Evolutionary conservation across 306 rosid genomes (phyloP).

Genomic region (Cucumis hystrix): DNA sequence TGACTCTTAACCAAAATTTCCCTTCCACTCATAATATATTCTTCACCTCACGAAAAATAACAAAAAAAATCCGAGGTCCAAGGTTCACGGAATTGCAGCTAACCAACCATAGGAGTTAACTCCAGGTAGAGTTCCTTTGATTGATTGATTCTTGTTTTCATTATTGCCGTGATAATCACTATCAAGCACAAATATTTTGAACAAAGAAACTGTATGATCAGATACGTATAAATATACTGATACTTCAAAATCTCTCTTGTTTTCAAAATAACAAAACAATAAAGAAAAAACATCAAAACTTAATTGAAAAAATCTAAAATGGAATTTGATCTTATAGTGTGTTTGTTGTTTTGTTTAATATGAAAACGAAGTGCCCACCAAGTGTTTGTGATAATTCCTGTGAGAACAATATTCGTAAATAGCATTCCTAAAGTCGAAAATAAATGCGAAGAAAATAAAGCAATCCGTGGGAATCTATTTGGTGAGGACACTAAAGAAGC

Average conservation of each 20-base stretch:
- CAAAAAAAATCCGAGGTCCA: constrained; percentile 2
- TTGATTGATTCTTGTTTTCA: neutral
- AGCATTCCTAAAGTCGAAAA: neutral
- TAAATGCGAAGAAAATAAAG: neutral
- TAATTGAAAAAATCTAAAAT: too few relatives aligned
- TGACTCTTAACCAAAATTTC: neutral
- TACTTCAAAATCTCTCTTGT: too few relatives aligned
- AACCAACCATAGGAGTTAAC: neutral
- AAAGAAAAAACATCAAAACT: too few relatives aligned
- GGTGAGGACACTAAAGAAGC: neutral
- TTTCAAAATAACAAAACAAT: too few relatives aligned
- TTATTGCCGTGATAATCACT: too few relatives aligned
- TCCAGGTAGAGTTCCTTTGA: neutral
- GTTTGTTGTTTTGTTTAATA: neutral
- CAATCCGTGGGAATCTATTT: neutral
- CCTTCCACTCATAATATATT: neutral
- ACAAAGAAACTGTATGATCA: too few relatives aligned
- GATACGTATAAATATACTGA: too few relatives aligned
- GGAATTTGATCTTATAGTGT: too few relatives aligned
- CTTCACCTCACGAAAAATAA: too few relatives aligned
- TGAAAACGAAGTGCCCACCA: neutral
- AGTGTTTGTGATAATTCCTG: neutral
- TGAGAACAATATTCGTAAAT: neutral
- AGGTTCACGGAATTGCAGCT: constrained; percentile 5
- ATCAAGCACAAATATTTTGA: too few relatives aligned